Percentiles rank a stretch among this genome's conserved stretches.
Conservation (phyloP, 495 filamentous ascomycete species). For the Extremus antarcticus region DNA sequence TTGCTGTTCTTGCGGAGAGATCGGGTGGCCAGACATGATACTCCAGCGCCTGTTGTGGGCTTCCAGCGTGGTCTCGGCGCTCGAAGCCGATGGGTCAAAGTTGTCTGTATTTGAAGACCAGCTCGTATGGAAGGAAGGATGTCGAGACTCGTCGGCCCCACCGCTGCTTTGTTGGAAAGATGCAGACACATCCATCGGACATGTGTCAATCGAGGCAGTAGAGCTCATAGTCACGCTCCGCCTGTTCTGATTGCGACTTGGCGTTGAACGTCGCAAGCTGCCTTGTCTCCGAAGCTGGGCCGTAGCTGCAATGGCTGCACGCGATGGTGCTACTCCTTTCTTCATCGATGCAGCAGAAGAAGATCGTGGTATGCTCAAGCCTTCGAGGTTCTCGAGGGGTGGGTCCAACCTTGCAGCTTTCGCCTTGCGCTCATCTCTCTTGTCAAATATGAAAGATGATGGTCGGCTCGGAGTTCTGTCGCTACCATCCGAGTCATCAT, state of each 20-base stretch:
- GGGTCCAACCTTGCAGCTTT: conserved; percentile 27
- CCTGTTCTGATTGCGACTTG: conserved; percentile 3
- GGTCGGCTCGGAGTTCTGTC: conserved; percentile 20
- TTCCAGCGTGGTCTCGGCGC: conserved; percentile 18
- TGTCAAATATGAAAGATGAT: conserved; percentile 26
- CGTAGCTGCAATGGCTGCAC: conserved; percentile 15
- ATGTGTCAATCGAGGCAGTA: conserved; percentile 11
- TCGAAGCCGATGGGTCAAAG: background rate
- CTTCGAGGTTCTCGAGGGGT: conserved; percentile 23
- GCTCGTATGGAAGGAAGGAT: background rate
- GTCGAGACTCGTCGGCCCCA: background rate
- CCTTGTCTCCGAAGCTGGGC: conserved; percentile 14
- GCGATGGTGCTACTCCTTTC: conserved; percentile 12
- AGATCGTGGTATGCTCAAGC: conserved; percentile 21
- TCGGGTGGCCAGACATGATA: conserved; percentile 24
- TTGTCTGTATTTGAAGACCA: background rate
- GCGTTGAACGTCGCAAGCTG: conserved; percentile 2
- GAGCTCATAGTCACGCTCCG: background rate
- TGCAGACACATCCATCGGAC: conserved; percentile 10
- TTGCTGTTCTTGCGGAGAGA: conserved; percentile 47
- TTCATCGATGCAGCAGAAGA: conserved; percentile 21
- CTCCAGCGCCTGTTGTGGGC: conserved; percentile 33
- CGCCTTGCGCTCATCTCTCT: conserved; percentile 16
- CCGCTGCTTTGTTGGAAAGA: background rate
- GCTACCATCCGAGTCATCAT: conserved; percentile 23